Base-by-base conservation (phyloP, 352 stramenopile genomes). In the Aphanomyces cochlioides region DNA sequence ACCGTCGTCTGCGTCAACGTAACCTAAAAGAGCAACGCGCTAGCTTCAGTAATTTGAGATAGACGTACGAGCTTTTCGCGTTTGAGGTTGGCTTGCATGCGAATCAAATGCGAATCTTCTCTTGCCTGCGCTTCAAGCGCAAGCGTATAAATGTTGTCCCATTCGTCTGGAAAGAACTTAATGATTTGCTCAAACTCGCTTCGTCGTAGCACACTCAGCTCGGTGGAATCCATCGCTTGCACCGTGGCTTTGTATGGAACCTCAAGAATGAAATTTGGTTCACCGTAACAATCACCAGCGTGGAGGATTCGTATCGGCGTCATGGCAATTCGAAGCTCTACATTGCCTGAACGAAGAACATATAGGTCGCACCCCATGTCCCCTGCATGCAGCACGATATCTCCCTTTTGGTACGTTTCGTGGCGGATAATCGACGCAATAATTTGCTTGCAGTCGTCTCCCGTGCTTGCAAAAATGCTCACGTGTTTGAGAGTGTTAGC, bases 341-440 rank as follows among this genome's bases (percentile, higher is more conserved):
- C 82, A 60, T 76, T 72, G 1, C 85, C 85, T 19, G 74, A 79
- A 15, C 90, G 78, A 1, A 93, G 73, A 4, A 93, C 81, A 41
- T 88, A 84, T 69, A 90, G 85, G 67, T 90, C 82, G 21, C 89
- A 77, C 57, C 85, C 90, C 17, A 93, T 73, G 5, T 75, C 83
- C 66, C 76, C 83, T 48, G 90, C 79, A 0, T 81, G 76, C 0
- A 82, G 84, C 41, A 93, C 80, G 0, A 66, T 67, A 53, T 91
- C 85, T 0, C 85, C 85, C 28, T 82, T 80, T 38, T 93, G 85
- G 59, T 87, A 91, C 4, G 88, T 65, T 34, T 78, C 78, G 0
- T 83, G 75, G 1, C 85, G 83, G 47, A 93, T 91, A 34, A 89
- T 70, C 1, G 64, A 72, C 0, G 83, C 85, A 7, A 85, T 93